These are phyloP conservation scores for Daucus carota DNA, from an alignment of 129 eudicot genomes.

Conservation along the genomic window DH1_v3.0 NC_030381.2:40390501-40391000, in stretches of 20 bases:
- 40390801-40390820: too few species aligned
- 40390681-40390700: too few species aligned
- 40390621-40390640: not conserved
- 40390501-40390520: not conserved
- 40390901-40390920: not conserved
- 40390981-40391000: not conserved
- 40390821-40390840: not conserved
- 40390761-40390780: not conserved
- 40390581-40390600: not conserved
- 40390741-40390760: too few species aligned
- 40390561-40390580: not conserved
- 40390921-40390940: not conserved
- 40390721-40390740: too few species aligned
- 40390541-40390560: not conserved
- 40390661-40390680: not conserved
- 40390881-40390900: too few species aligned
- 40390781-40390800: not conserved
- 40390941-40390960: not conserved
- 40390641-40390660: not conserved
- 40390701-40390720: not conserved
- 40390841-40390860: not conserved
- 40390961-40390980: not conserved
- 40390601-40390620: not conserved
- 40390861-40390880: not conserved
- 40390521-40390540: not conserved